phyloP scores from a whole-genome alignment of 768 basidiomycete genomes.

The Candolleomyces efflorescens region DNA sequence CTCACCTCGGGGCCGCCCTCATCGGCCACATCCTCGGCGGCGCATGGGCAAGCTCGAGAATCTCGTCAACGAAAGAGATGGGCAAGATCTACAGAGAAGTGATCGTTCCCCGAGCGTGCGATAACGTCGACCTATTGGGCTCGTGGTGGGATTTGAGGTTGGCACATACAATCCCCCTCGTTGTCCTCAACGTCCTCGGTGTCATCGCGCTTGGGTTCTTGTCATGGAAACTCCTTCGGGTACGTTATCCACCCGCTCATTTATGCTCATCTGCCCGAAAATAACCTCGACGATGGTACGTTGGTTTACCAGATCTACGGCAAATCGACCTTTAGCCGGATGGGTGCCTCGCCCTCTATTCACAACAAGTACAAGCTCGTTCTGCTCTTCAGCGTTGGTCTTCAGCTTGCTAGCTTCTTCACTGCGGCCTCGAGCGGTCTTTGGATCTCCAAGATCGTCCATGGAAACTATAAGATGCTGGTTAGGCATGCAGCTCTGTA shows the following conservation, averaged over 20 bases:
- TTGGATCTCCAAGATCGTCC: conserved; percentile 47
- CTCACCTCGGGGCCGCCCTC: conserved; percentile 45
- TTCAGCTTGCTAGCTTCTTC: conserved; percentile 50
- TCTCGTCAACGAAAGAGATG: conserved; percentile 28
- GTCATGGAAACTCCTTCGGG: conserved; percentile 40
- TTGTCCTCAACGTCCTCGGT: conserved; percentile 32
- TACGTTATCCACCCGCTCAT: conserved; percentile 10
- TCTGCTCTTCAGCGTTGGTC: conserved; percentile 41
- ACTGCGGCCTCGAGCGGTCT: conserved; percentile 38
- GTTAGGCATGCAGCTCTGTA: conserved; percentile 31
- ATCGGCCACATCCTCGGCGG: conserved; percentile 43
- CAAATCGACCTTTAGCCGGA: too few relatives aligned
- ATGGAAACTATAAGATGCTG: conserved; percentile 26
- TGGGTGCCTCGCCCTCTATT: not conserved
- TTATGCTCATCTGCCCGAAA: not conserved
- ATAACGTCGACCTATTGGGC: conserved; percentile 34
- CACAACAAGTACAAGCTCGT: conserved; percentile 38
- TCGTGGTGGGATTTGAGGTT: conserved; percentile 37
- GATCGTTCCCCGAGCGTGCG: conserved; percentile 36
- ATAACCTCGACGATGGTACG: too few relatives aligned
- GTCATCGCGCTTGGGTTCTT: conserved; percentile 34
- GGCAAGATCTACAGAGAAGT: conserved; percentile 26
- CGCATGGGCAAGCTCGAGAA: conserved; percentile 42
- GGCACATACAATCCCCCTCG: conserved; percentile 30
- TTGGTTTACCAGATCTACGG: too few relatives aligned